Conservation (phyloP, 2,329 filamentous ascomycete species). For the Grosmannia clavigera region DNA sequence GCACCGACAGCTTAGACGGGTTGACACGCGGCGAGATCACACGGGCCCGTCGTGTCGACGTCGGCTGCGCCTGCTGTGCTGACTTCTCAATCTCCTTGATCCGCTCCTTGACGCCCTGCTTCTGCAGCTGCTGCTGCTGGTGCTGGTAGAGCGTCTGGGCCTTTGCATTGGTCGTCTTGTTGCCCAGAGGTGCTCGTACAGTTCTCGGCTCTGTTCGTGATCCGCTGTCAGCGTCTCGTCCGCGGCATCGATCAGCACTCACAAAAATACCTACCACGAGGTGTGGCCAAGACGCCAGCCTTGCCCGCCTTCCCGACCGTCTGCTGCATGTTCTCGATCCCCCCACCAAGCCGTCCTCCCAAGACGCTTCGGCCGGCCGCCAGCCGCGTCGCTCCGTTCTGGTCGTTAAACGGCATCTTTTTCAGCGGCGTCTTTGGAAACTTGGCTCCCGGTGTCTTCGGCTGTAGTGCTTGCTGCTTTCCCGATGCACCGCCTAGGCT, state of each 20-base stretch:
- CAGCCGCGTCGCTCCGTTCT: conserved; percentile 51
- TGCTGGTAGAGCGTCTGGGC: conserved; percentile 28
- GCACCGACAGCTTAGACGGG: conserved; percentile 49
- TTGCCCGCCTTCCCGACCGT: conserved; percentile 36
- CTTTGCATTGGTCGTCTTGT: conserved; percentile 95
- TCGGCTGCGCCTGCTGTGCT: conserved; percentile 28
- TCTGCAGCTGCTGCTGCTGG: conserved; percentile 36
- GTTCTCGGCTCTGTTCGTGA: conserved; percentile 42
- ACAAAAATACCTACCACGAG: conserved; percentile 51
- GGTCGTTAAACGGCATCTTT: conserved; percentile 66
- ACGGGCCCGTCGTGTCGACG: conserved; percentile 45
- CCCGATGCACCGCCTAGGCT: conserved; percentile 52
- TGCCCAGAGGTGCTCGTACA: conserved; percentile 65
- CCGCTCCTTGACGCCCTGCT: conserved; percentile 38
- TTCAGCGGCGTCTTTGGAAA: conserved; percentile 75
- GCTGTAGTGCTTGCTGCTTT: conserved; percentile 59
- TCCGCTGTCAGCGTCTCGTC: not conserved
- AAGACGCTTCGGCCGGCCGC: conserved; percentile 44
- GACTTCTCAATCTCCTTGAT: conserved; percentile 51
- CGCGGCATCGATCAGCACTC: not conserved
- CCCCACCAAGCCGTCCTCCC: conserved; percentile 36
- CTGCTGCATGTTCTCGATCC: conserved; percentile 40
- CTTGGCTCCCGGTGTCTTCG: conserved; percentile 69
- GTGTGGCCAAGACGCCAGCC: conserved; percentile 57
- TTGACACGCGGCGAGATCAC: conserved; percentile 40